Evolutionary conservation across 164 flowering plant species (phyloP).

Genomic region (Magnolia sinica): DNA sequence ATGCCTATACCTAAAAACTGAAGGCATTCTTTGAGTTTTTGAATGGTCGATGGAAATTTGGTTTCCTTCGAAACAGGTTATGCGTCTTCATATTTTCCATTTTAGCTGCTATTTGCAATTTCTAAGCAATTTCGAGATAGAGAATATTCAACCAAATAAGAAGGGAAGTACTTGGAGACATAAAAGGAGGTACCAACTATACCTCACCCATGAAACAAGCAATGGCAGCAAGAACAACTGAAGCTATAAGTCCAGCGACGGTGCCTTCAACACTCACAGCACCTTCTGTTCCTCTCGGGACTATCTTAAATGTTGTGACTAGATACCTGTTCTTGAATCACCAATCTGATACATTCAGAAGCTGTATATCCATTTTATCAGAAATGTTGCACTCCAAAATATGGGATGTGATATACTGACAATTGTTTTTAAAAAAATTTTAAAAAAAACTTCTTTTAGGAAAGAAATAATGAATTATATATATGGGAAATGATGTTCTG

Average conservation of each 20-base stretch:
- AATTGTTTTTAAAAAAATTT: neutral
- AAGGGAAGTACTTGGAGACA: neutral
- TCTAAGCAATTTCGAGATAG: neutral
- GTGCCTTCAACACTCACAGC: constrained; percentile 97
- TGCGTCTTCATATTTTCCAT: neutral
- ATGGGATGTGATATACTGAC: neutral
- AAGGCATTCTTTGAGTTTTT: neutral
- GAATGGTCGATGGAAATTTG: neutral
- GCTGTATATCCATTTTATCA: constrained; percentile 2
- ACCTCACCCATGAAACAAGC: constrained; percentile 72
- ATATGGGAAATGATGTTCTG: neutral
- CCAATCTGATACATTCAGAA: constrained; percentile 16
- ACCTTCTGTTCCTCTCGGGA: constrained; percentile 95
- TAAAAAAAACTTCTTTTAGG: neutral
- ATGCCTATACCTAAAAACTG: no score
- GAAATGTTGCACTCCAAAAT: constrained; percentile 2
- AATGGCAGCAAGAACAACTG: constrained; percentile 65
- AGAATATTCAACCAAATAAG: neutral
- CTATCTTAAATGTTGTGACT: constrained; percentile 82
- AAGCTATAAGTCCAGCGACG: constrained; percentile 77
- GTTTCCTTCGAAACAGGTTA: neutral
- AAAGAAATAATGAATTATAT: neutral
- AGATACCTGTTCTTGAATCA: constrained; percentile 59
- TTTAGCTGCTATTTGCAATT: neutral
- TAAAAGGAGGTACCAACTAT: constrained; percentile 4